These are phyloP conservation scores for Amanita exitialis DNA, from an alignment of 768 basidiomycete species.

Conservation along the genomic window DNA sequence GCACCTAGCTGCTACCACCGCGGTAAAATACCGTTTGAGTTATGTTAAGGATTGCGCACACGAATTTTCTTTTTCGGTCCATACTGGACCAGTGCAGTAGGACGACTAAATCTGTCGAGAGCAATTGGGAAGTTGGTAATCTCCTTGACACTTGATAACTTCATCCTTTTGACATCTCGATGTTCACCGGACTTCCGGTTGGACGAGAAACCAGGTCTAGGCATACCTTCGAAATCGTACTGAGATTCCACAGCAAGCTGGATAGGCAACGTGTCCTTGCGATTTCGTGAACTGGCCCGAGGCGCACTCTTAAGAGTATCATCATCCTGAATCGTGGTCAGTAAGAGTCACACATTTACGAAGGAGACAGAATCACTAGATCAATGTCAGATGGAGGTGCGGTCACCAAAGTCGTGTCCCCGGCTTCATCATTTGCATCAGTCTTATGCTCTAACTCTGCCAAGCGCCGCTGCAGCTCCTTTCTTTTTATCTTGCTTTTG, in stretches of 20 bases:
- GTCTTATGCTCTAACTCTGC: slow-evolving; percentile 8
- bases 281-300: not conserved
- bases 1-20: not conserved
- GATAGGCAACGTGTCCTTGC: not conserved
- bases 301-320: not conserved
- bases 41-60: slow-evolving; percentile 8
- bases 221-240: slow-evolving; percentile 29
- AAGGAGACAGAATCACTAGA: not conserved
- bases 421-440: not conserved
- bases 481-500: slow-evolving; percentile 8
- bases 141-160: slow-evolving; percentile 8
- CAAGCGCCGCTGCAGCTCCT: slow-evolving; percentile 9
- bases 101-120: slow-evolving; percentile 27
- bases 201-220: slow-evolving; percentile 26
- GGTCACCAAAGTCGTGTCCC: not conserved
- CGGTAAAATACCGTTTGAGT: not conserved
- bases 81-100: slow-evolving; percentile 23
- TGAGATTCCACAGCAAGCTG: slow-evolving; percentile 11
- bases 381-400: not conserved
- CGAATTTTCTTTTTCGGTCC: slow-evolving; percentile 25
- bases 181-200: slow-evolving; percentile 9
- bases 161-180: slow-evolving; percentile 14
- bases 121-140: slow-evolving; percentile 20
- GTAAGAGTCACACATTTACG: not conserved
- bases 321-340: not conserved